Base-by-base conservation (phyloP, 495 filamentous ascomycete genomes). In the Margaritispora aquatica region DNA sequence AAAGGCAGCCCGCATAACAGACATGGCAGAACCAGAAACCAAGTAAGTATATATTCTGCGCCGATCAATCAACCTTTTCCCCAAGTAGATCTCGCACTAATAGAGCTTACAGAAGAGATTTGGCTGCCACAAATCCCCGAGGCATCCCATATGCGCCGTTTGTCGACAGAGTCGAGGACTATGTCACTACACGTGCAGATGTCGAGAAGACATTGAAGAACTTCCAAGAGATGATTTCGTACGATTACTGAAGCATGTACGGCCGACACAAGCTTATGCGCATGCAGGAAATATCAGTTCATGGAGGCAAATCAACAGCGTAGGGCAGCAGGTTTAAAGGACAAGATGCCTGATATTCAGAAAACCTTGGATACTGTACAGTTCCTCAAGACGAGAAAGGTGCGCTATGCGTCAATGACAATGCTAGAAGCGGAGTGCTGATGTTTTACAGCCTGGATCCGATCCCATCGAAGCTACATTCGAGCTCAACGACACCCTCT, bases 161-260 rank as follows among this genome's bases (percentile, higher is more conserved):
- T 67, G 88, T 97, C 69, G 93, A 96, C 75, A 89, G 92, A 71
- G 93, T 98, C 55, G 85, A 90, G 78, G 91, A 97, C 76, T 97
- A 96, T 75, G 88, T 97, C 64, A 79, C 90, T 60, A 84, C 87
- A 9, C 84, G 93, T 21, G 84, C 81, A 3, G 90, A 97, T 58
- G 94, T 97, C 62, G 94, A 97, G 71, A 75, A 82, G 22, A 96
- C 92, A 24, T 79, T 98, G 66, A 86, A 88, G 69, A 91, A 81
- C 67, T 97, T 98, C 73, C 94, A 97, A 73, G 94, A 98, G 79
- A 96, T 98, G 95, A 97, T 98, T 65, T 92, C 93, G 60, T 67
- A 54, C 20, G 57, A 54, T n/a, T n/a, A 48, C 17, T 8, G 21
- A 22, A 2, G 36, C n/a, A 22, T 31, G 2, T 8, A 50, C 10